Percentiles rank a stretch among this genome's conserved stretches.
Evolutionary conservation across 164 flowering plant genomes (phyloP).

Genomic region (Vitis rupestris): DNA sequence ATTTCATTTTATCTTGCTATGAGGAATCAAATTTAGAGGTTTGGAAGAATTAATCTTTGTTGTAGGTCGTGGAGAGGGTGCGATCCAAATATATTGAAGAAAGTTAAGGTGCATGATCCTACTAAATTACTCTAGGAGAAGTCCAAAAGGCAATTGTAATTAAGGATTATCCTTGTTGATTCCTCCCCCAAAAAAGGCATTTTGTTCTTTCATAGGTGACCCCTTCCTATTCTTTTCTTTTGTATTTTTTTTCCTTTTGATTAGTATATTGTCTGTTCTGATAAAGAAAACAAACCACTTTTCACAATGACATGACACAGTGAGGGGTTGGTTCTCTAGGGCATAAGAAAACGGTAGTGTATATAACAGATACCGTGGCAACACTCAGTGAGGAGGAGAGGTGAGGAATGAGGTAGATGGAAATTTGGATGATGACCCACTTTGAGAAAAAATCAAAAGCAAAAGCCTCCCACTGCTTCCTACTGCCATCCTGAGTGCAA

Average conservation of each 20-base stretch:
- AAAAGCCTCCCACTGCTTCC: constrained; percentile 20
- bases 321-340: constrained; percentile 17
- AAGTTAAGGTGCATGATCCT: background rate
- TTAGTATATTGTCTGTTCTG: constrained; percentile 10
- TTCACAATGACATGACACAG: constrained; percentile 18
- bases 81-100: no score
- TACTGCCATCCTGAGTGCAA: constrained; percentile 24
- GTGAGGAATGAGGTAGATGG: constrained; percentile 30
- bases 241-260: constrained; percentile 7
- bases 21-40: no score
- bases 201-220: constrained; percentile 13
- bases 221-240: background rate
- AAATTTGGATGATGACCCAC: constrained; percentile 28
- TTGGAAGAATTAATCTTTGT: no score
- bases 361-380: background rate
- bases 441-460: constrained; percentile 15
- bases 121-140: constrained; percentile 9
- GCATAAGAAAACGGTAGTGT: constrained; percentile 7
- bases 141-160: constrained; percentile 8
- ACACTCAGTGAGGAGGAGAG: constrained; percentile 12
- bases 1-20: no score
- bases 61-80: no score
- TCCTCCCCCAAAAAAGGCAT: constrained; percentile 10
- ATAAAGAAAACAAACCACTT: constrained; percentile 19
- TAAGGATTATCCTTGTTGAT: constrained; percentile 13